These are phyloP conservation scores for Chamaenerion angustifolium DNA, from an alignment of 345 rosid genomes.

Conservation along the genomic window DNA sequence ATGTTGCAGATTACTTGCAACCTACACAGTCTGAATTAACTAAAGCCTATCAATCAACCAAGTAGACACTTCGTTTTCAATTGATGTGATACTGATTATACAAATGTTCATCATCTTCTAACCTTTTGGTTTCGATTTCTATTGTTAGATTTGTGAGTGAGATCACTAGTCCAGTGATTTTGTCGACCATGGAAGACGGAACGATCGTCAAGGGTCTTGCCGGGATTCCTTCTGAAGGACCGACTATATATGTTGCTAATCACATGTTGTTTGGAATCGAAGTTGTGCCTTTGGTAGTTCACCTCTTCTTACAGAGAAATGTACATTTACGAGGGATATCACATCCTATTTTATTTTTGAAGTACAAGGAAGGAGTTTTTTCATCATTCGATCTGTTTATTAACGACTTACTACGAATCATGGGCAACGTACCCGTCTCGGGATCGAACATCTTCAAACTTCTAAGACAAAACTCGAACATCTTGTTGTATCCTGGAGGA, in stretches of 20 bases:
- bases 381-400: conserved; percentile 23
- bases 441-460: conserved; percentile 39
- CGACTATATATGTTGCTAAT: conserved; percentile 61
- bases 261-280: conserved; percentile 68
- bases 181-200: conserved; percentile 59
- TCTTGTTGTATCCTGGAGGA: conserved; percentile 76
- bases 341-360: conserved; percentile 40
- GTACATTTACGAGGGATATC: conserved; percentile 53
- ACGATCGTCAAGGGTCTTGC: conserved; percentile 48
- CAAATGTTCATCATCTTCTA: neutral
- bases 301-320: conserved; percentile 32
- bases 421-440: conserved; percentile 70
- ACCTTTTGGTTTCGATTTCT: neutral
- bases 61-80: conserved; percentile 14
- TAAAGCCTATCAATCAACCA: conserved; percentile 18
- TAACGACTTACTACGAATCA: conserved; percentile 12
- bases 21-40: conserved; percentile 35
- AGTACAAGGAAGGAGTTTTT: conserved; percentile 20
- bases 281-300: conserved; percentile 23
- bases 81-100: neutral
- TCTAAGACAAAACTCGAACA: conserved; percentile 45
- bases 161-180: conserved; percentile 43
- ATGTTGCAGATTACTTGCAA: conserved; percentile 33
- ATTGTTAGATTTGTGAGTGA: conserved; percentile 19
- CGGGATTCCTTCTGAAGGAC: conserved; percentile 67